A percentile compares a stretch with the other conserved stretches of the same genome.
Conservation (phyloP, 2,329 filamentous ascomycete genomes). For the Xylariales sp. region DNA sequence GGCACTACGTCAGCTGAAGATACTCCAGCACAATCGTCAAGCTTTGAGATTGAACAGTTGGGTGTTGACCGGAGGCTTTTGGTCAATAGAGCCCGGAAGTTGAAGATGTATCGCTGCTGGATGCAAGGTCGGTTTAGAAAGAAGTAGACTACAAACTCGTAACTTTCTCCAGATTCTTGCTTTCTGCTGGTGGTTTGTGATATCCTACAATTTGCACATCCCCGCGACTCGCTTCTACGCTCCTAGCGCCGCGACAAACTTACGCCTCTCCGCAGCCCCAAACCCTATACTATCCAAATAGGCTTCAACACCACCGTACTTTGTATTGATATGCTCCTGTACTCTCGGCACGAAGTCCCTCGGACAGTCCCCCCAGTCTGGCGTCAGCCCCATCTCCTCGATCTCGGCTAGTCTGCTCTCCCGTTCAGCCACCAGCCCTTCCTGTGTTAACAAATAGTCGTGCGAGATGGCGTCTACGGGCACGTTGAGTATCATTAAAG, state of each 20-base stretch:
- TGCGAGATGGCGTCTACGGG: constrained; percentile 56
- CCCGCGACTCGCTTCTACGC: constrained; percentile 31
- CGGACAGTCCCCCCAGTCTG: constrained; percentile 67
- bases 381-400: constrained; percentile 61
- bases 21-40: constrained; percentile 24
- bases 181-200: not conserved
- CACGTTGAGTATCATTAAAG: constrained; percentile 59
- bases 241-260: constrained; percentile 36
- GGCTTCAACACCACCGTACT: constrained; percentile 60
- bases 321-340: constrained; percentile 49
- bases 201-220: not conserved
- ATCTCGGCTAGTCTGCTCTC: constrained; percentile 65
- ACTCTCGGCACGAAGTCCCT: constrained; percentile 59
- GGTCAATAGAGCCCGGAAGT: constrained; percentile 81
- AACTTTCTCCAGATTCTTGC: not conserved
- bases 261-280: constrained; percentile 33
- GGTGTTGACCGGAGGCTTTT: constrained; percentile 84
- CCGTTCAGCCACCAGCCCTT: constrained; percentile 53
- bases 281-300: constrained; percentile 66
- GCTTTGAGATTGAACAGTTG: constrained; percentile 71
- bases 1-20: constrained; percentile 12
- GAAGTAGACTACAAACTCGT: constrained; percentile 35
- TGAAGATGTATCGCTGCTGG: constrained; percentile 99
- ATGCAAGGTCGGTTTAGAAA: constrained; percentile 80
- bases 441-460: constrained; percentile 67